Base-by-base conservation (phyloP, 1,139 yeast genomes). In the Hyphopichia wangnamkhiaoensis region DNA sequence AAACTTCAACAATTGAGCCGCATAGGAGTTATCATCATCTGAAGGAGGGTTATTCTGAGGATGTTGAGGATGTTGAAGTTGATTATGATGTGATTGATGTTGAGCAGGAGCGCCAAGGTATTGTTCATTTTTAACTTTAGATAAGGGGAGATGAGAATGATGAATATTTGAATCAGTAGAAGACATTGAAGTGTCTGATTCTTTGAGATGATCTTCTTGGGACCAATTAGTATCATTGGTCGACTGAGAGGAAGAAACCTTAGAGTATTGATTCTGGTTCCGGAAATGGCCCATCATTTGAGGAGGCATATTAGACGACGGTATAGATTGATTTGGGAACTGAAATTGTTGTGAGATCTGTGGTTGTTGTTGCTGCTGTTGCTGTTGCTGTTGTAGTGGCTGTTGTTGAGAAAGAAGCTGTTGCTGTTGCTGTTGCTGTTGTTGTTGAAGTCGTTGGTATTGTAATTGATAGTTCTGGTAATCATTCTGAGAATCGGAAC, bases 1-100 rank as follows among this genome's bases (percentile, higher is more conserved):
- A 61, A 82, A 83, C 20, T 66, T 70, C 35, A 82, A 63, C 36
- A 82, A 56, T 42, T 76, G 79, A 20, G 82, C 76, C 0, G 85
- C 76, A 42, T 84, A 82, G 6, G 76, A 47, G 33, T 63, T 68
- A 21, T 61, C 68, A 8, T 58, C 58, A 7, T 48, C 55, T 18
- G 53, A 53, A 12, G 13, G 34, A 9, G 28, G 34, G 12, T 29
- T 16, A 25, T 16, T 36, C 15, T 12, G 30, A 10, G 29, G 25
- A 19, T 12, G 27, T 35, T 12, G 30, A 20, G 12, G 35, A 4
- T 20, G 37, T 33, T 18, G 28, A 18, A 4, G 31, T 13, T 9
- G 25, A 23, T 15, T 12, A 3, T n/a, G 37, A n/a, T 4, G 23
- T 29, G 16, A 12, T 23, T 12, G 10, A 18, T 26, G 35, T 28